Evolutionary conservation across 768 basidiomycete species (phyloP).

Genomic region (Pleurotus djamor): DNA sequence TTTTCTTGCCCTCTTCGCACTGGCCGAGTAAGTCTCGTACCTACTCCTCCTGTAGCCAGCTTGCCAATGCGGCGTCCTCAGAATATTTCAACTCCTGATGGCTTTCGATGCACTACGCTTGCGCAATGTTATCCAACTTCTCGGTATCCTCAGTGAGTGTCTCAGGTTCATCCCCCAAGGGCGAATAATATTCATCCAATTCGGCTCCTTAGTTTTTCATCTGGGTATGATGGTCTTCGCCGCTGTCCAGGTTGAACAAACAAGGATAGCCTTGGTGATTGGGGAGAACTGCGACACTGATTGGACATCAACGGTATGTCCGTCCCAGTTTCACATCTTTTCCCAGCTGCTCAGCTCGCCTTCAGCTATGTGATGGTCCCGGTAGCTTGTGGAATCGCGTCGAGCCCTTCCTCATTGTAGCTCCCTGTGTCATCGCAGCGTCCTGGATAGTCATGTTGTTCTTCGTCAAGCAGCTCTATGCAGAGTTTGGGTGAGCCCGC

Average conservation of each 20-base stretch:
- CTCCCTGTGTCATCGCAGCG: slow-evolving; percentile 64
- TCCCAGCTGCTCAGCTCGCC: neutral
- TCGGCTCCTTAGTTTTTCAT: slow-evolving; percentile 59
- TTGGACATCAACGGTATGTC: slow-evolving; percentile 37
- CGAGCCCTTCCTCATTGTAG: slow-evolving; percentile 66
- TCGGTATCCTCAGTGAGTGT: slow-evolving; percentile 66
- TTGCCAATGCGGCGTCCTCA: slow-evolving; percentile 21
- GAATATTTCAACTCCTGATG: slow-evolving; percentile 78
- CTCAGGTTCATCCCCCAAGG: neutral
- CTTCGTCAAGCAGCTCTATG: slow-evolving; percentile 69
- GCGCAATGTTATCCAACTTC: slow-evolving; percentile 76
- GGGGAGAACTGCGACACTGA: slow-evolving; percentile 28
- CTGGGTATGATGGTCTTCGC: slow-evolving; percentile 70
- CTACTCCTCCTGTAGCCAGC: neutral
- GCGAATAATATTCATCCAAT: neutral
- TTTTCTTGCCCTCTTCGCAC: slow-evolving; percentile 79
- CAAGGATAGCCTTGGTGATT: slow-evolving; percentile 55
- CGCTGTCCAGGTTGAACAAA: slow-evolving; percentile 76
- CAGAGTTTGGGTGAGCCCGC: slow-evolving; percentile 76
- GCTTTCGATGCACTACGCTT: slow-evolving; percentile 79
- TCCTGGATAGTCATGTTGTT: slow-evolving; percentile 69
- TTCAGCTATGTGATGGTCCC: slow-evolving; percentile 45
- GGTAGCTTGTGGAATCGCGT: slow-evolving; percentile 60
- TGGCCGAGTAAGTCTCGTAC: slow-evolving; percentile 63
- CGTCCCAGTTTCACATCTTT: neutral